phyloP scores from a whole-genome alignment of 164 flowering plant genomes.

The Stephania yunnanensis region DNA sequence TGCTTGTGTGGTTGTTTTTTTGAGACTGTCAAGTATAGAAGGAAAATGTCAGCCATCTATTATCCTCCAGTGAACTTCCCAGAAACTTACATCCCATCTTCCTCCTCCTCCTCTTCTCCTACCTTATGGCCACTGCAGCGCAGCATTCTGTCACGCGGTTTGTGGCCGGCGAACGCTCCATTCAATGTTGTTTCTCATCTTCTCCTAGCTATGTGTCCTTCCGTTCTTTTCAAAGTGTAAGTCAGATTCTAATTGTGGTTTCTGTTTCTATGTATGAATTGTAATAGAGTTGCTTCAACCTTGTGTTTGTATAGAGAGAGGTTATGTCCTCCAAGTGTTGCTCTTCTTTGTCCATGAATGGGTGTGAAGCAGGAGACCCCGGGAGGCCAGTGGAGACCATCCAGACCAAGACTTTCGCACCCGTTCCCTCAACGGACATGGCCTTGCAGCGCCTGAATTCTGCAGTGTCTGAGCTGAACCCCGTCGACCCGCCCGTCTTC shows the following conservation, averaged over 20 bases:
- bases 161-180: conserved; percentile 7
- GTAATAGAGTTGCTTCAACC: not conserved
- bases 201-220: conserved; percentile 4
- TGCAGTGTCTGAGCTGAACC: conserved; percentile 37
- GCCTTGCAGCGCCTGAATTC: conserved; percentile 50
- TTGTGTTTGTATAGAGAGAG: not conserved
- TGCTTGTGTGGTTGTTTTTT: not conserved
- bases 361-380: conserved; percentile 47
- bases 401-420: conserved; percentile 49
- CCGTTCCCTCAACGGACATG: conserved; percentile 40
- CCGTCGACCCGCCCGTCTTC: conserved; percentile 31
- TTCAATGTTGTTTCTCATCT: conserved; percentile 8
- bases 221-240: conserved; percentile 6
- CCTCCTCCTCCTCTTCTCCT: not conserved
- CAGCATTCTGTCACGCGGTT: conserved; percentile 19
- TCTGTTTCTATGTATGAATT: not conserved
- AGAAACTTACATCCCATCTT: not conserved
- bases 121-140: conserved; percentile 23
- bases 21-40: not conserved
- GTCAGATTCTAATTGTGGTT: not conserved
- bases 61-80: not conserved
- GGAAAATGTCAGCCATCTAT: not conserved
- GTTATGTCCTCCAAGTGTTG: conserved; percentile 2
- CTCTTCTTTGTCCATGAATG: conserved; percentile 64
- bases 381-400: conserved; percentile 38